Evolutionary conservation across 129 eudicot genomes (phyloP).

Genomic region (Tagetes patula): DNA sequence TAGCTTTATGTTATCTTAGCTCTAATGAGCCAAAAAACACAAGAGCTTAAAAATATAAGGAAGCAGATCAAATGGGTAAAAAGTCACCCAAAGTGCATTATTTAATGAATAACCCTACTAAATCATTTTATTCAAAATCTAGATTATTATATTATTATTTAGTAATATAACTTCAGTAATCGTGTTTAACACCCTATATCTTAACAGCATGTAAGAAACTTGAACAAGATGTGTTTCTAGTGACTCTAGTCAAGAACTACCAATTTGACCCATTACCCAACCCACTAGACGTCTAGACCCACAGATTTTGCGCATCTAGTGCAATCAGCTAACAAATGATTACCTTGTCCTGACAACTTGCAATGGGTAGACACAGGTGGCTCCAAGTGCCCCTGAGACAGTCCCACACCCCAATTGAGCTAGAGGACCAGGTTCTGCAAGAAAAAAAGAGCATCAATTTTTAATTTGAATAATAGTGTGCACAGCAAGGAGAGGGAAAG

Average conservation of each 20-base stretch:
- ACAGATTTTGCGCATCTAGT: background rate
- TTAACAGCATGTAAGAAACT: background rate
- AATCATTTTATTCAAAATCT: background rate
- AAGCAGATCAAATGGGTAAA: background rate
- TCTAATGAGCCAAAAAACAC: background rate
- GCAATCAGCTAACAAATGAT: background rate
- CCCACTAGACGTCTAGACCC: background rate
- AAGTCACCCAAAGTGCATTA: background rate
- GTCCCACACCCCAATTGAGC: constrained; percentile 96
- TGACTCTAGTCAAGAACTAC: too few relatives aligned
- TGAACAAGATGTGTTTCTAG: background rate
- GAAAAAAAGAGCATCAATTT: background rate
- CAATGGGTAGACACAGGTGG: constrained; percentile 93
- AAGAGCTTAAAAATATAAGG: background rate
- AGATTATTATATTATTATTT: background rate
- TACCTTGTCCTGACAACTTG: constrained; percentile 98
- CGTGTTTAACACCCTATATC: background rate
- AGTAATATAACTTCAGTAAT: background rate
- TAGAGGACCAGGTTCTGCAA: constrained; percentile 81
- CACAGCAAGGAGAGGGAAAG: background rate
- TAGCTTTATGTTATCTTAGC: background rate
- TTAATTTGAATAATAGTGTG: background rate
- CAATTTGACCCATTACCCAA: background rate
- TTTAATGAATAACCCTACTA: background rate
- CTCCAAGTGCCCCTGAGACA: constrained; percentile 92